A percentile compares a stretch with the other conserved stretches of the same genome.
phyloP scores from a whole-genome alignment of 257 asterid genomes.

The Solanum raphanifolium region DNA sequence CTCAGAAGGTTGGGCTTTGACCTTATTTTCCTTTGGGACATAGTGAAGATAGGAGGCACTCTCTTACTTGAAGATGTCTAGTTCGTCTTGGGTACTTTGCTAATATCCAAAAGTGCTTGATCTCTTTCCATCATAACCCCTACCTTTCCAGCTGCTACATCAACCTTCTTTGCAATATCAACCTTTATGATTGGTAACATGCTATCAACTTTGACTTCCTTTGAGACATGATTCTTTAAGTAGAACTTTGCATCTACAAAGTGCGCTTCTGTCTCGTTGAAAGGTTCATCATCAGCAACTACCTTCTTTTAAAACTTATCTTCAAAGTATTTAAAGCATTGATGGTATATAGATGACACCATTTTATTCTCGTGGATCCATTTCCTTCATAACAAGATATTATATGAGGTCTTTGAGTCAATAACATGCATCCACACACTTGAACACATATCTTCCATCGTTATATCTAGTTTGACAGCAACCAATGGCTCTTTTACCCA shows the following conservation, averaged over 20 bases:
- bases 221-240: not conserved
- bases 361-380: not conserved
- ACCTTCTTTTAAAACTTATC: not conserved
- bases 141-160: not conserved
- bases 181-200: not conserved
- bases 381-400: not conserved
- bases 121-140: not conserved
- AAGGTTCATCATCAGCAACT: not conserved
- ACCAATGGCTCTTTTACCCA: not conserved
- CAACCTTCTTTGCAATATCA: not conserved
- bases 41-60: not conserved
- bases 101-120: not conserved
- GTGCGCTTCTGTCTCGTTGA: not conserved
- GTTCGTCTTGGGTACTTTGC: not conserved
- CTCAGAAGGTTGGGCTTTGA: not conserved
- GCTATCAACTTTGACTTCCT: not conserved
- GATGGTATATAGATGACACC: not conserved
- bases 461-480: no score
- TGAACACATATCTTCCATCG: not conserved
- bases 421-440: not conserved
- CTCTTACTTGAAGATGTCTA: not conserved
- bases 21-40: not conserved
- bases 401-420: not conserved
- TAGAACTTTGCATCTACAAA: not conserved
- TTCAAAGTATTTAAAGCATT: not conserved